Percentiles rank a stretch among this genome's conserved stretches.
Evolutionary conservation across 495 filamentous ascomycete genomes (phyloP).

Genomic region (Beverwykella pulmonaria): DNA sequence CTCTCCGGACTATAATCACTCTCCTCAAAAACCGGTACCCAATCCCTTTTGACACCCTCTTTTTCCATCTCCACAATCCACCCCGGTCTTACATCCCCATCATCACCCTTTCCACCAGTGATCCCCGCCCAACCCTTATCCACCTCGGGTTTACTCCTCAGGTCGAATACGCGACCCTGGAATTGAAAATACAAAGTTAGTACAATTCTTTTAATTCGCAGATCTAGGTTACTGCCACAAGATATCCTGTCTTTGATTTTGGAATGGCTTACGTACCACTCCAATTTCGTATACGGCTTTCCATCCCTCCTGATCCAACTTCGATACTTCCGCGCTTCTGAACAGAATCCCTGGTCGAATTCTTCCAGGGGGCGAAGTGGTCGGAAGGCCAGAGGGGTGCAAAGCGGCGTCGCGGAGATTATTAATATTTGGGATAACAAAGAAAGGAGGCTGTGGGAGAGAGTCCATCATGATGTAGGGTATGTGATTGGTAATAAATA

Average conservation of each 20-base stretch:
- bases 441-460: conserved; percentile 46
- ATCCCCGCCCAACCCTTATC: conserved; percentile 20
- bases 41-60: conserved; percentile 37
- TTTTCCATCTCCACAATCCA: conserved; percentile 29
- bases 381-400: conserved; percentile 17
- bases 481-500: too few species aligned
- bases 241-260: too few species aligned
- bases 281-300: conserved; percentile 35
- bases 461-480: not conserved
- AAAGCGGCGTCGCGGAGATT: conserved; percentile 48
- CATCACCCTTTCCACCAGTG: not conserved
- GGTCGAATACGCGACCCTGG: conserved; percentile 45
- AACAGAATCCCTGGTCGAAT: conserved; percentile 43
- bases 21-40: conserved; percentile 46
- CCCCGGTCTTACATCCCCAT: conserved; percentile 21
- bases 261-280: too few species aligned
- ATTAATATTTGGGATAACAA: conserved; percentile 39
- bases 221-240: too few species aligned
- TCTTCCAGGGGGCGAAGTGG: conserved; percentile 21
- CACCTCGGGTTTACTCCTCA: conserved; percentile 40
- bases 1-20: conserved; percentile 47
- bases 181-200: too few species aligned
- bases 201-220: too few species aligned
- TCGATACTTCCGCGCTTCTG: conserved; percentile 43
- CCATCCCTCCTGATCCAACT: conserved; percentile 37